Percentiles rank a stretch among this genome's conserved stretches.
Conservation (phyloP, 2,329 filamentous ascomycete genomes). For the Colletotrichum godetiae region DNA sequence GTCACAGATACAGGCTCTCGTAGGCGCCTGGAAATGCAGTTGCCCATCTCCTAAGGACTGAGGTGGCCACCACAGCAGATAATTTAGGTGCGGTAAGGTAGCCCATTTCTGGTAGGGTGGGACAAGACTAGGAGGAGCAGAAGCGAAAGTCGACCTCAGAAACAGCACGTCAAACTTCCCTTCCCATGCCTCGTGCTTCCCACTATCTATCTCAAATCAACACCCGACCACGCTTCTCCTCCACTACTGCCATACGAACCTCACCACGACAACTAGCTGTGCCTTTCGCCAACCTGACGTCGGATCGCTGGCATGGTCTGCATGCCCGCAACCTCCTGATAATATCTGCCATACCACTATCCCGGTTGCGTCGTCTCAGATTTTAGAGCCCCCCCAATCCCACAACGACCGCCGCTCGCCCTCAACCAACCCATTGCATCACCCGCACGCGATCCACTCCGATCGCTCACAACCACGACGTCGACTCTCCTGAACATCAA, state of each 20-base stretch:
- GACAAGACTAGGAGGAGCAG: conserved; percentile 20
- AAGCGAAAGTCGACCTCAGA: conserved; percentile 30
- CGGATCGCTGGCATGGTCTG: conserved; percentile 35
- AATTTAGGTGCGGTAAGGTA: conserved; percentile 2
- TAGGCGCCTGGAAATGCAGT: conserved; percentile 17
- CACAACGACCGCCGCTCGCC: conserved; percentile 35
- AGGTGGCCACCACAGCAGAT: neutral
- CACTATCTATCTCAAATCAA: conserved; percentile 29
- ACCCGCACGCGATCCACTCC: conserved; percentile 43
- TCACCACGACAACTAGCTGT: conserved; percentile 27
- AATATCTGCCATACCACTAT: conserved; percentile 25
- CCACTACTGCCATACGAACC: conserved; percentile 16
- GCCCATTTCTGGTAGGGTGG: neutral
- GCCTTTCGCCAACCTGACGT: conserved; percentile 24
- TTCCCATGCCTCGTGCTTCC: conserved; percentile 30
- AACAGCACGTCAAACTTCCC: conserved; percentile 36
- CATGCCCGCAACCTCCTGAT: conserved; percentile 26
- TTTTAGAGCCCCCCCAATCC: conserved; percentile 34
- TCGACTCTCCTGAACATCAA: conserved; percentile 25
- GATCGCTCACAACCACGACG: conserved; percentile 36
- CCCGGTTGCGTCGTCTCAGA: conserved; percentile 36
- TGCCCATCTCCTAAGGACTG: conserved; percentile 9
- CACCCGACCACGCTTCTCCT: conserved; percentile 23
- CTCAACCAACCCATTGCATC: conserved; percentile 43
- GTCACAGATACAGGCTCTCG: conserved; percentile 27